Conservation (phyloP, 495 filamentous ascomycete genomes). For the Melanomma pulvis-pyrius region DNA sequence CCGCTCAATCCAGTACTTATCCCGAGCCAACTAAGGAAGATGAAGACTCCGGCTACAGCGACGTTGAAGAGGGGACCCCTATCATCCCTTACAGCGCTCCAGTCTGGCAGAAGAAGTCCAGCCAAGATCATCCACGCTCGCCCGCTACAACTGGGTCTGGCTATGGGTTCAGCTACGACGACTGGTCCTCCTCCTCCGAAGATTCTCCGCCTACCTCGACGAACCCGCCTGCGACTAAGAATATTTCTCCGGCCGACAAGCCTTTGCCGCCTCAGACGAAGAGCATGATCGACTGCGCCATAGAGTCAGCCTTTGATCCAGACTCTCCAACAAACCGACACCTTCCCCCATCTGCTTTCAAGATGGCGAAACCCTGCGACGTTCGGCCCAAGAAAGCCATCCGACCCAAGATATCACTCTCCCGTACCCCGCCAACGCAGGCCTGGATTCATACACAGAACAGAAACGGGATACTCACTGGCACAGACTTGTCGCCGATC, state of each 20-base stretch:
- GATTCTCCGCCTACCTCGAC: not conserved
- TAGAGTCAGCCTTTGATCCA: not conserved
- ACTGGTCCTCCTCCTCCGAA: conserved; percentile 1
- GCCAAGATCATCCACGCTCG: not conserved
- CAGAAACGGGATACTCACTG: not conserved
- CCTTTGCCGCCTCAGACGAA: not conserved
- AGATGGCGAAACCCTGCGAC: too few species aligned
- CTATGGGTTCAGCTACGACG: conserved; percentile 5
- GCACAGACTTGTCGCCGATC: conserved; percentile 7
- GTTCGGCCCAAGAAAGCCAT: too few species aligned
- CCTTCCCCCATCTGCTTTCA: not conserved
- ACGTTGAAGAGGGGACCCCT: not conserved
- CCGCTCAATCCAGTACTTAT: too few species aligned
- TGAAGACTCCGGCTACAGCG: too few species aligned
- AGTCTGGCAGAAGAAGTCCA: not conserved
- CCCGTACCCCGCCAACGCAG: not conserved
- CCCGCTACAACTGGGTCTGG: not conserved
- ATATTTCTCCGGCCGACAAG: too few species aligned
- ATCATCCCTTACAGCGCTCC: not conserved
- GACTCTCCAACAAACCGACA: not conserved
- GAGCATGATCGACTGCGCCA: conserved; percentile 5
- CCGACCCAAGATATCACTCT: not conserved
- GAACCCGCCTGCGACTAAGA: too few species aligned
- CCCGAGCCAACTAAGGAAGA: too few species aligned
- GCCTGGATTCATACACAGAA: not conserved